Evolutionary conservation across 345 rosid species (phyloP), one percentile per base, ranked within the genome.

Genomic region (Carallia brachiata): DNA sequence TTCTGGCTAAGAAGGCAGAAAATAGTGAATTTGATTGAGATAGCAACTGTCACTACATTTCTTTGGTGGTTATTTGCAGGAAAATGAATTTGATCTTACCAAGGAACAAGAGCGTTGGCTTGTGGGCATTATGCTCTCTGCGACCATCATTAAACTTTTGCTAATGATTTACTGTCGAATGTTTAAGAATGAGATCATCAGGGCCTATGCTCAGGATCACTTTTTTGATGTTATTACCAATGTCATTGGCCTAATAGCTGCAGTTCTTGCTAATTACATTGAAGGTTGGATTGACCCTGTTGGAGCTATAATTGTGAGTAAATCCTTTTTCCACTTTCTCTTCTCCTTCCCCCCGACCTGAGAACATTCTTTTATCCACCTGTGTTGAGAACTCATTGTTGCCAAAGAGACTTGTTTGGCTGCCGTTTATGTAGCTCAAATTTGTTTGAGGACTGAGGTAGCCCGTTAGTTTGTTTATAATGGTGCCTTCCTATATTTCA

Each of bases 121-220:
- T 63, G 90, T 92, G 61, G 99, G 97, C 71, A 95, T 95, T 69
- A 95, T 95, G 98, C 90, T 95, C 50, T 88, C 92, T 0, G 99
- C 92, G 63, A 92, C 99, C 59, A 61, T 92, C 32, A 92, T 95
- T 16, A 95, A 95, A 76, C 81, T 95, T 31, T 68, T 88, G 48
- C 81, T 95, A 61, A 84, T 81, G 73, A 66, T 95, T 36, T 95
- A 92, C 73, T 95, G 99, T 77, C 93, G 86, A 71, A 55, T 90
- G 2, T 95, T 92, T 75, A 87, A 81, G 7, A 89, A 95, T 67
- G 96, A 95, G 87, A 95, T 95, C 15, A 90, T 95, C 30, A 95
- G 88, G 78, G 99, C 99, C 37, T 95, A 90, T 81, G 99, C 99
- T 19, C 99, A 86, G 76, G 99, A 95, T 80, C 99, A 95, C 74